Conservation (phyloP, 164 flowering plant genomes). For the Aristolochia californica region DNA sequence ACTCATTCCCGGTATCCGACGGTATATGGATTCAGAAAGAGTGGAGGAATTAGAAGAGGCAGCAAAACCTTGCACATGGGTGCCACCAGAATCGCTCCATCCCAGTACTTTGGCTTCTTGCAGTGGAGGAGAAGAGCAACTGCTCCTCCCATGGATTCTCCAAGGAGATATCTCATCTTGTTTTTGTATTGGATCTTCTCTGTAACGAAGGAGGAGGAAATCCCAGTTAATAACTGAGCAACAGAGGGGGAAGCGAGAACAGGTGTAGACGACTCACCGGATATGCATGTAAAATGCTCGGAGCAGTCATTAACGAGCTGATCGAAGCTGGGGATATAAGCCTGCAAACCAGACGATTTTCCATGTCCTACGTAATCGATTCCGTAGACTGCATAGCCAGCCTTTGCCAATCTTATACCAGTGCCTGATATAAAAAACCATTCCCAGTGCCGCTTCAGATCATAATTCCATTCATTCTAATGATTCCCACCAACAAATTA, state of each 20-base stretch:
- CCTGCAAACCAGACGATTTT: conserved; percentile 67
- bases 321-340: conserved; percentile 43
- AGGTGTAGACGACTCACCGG: no score
- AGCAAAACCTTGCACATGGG: conserved; percentile 98
- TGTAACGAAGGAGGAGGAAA: conserved; percentile 13
- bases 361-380: conserved; percentile 89
- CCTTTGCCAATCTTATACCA: conserved; percentile 50
- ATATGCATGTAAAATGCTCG: conserved; percentile 39
- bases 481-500: background rate
- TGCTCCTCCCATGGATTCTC: conserved; percentile 99
- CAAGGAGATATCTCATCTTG: conserved; percentile 52
- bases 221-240: no score
- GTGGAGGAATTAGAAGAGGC: no score
- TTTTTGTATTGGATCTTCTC: conserved; percentile 48
- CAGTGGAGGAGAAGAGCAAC: conserved; percentile 54
- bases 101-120: conserved; percentile 61
- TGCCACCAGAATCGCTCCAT: conserved; percentile 79
- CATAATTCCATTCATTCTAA: background rate
- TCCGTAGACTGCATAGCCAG: conserved; percentile 73
- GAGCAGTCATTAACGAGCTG: conserved; percentile 54
- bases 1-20: no score
- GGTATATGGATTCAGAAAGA: no score
- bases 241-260: no score
- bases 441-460: background rate
- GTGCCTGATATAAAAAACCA: conserved; percentile 31